These are phyloP conservation scores for Alternaria arborescens DNA, from an alignment of 2,329 filamentous ascomycete species.

Conservation along the genomic window DNA sequence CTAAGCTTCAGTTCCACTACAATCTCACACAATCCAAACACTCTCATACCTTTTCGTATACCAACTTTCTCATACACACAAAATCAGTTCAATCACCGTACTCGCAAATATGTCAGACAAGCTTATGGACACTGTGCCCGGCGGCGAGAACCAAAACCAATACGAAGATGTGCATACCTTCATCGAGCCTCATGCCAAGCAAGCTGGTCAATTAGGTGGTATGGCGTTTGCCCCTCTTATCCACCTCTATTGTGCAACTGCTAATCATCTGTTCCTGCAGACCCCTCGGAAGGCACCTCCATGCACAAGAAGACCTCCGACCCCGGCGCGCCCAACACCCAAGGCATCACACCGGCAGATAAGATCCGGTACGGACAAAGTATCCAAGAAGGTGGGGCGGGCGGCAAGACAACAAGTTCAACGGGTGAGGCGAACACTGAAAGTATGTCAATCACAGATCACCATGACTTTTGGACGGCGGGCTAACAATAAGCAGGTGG, in stretches of 20 bases:
- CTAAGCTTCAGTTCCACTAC: constrained; percentile 11
- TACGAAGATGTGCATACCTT: constrained; percentile 67
- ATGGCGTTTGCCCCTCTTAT: constrained; percentile 11
- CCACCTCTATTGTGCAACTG: neutral
- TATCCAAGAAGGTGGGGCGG: constrained; percentile 65
- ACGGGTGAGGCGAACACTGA: constrained; percentile 51
- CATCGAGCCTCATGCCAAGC: constrained; percentile 60
- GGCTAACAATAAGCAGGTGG: constrained; percentile 23
- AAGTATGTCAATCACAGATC: constrained; percentile 36
- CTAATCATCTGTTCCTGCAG: constrained; percentile 4
- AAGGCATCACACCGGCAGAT: constrained; percentile 52
- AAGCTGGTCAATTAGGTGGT: constrained; percentile 66
- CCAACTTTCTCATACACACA: neutral
- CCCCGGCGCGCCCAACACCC: constrained; percentile 54
- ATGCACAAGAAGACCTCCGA: constrained; percentile 34
- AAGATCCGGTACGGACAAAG: constrained; percentile 65
- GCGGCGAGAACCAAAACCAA: constrained; percentile 66
- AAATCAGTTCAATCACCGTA: neutral
- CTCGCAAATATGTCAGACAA: constrained; percentile 58
- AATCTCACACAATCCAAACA: constrained; percentile 1
- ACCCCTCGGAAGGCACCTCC: constrained; percentile 21
- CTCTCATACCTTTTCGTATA: neutral
- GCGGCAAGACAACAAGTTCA: constrained; percentile 59
- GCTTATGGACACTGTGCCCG: constrained; percentile 66
- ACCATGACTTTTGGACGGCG: neutral